These are phyloP conservation scores for Talaromyces borbonicus DNA, from an alignment of 495 filamentous ascomycete species.

Conservation along the genomic window DNA sequence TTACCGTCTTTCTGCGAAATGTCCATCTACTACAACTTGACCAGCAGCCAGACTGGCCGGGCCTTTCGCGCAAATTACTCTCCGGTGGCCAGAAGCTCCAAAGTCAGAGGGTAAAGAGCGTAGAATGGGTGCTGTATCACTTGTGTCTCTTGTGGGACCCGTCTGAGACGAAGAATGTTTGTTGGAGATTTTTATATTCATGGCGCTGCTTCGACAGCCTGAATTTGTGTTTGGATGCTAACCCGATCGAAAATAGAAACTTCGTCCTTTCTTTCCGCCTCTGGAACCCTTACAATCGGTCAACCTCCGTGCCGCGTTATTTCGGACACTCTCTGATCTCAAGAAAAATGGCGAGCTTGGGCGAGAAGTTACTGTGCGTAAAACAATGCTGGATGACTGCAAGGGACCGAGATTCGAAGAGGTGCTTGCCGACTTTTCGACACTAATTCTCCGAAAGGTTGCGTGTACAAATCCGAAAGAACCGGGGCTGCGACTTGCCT, in stretches of 20 bases:
- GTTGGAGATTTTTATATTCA: too few relatives aligned
- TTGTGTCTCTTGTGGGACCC: constrained; percentile 76
- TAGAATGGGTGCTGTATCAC: constrained; percentile 79
- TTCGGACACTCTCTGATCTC: constrained; percentile 62
- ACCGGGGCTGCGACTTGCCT: constrained; percentile 50
- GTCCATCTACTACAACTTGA: constrained; percentile 72
- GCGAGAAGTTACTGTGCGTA: constrained; percentile 65
- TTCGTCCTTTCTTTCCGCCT: constrained; percentile 82
- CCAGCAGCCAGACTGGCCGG: constrained; percentile 64
- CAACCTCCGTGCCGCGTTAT: constrained; percentile 80
- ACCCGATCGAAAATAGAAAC: constrained; percentile 46
- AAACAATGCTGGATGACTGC: constrained; percentile 89
- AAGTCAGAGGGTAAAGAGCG: constrained; percentile 63
- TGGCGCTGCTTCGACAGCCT: constrained; percentile 6
- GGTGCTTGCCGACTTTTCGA: constrained; percentile 68
- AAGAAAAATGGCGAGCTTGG: constrained; percentile 81
- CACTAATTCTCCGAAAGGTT: constrained; percentile 63
- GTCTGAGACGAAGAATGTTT: constrained; percentile 58
- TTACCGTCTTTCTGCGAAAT: constrained; percentile 68
- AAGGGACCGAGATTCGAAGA: constrained; percentile 75
- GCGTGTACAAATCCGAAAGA: constrained; percentile 36
- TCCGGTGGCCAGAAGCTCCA: constrained; percentile 61
- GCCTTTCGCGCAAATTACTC: constrained; percentile 53
- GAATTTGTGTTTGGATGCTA: not conserved
- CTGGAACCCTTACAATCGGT: constrained; percentile 78